Evolutionary conservation across 495 filamentous ascomycete genomes (phyloP), one percentile per base, ranked within the genome.

Genomic region (Parathielavia appendiculata): DNA sequence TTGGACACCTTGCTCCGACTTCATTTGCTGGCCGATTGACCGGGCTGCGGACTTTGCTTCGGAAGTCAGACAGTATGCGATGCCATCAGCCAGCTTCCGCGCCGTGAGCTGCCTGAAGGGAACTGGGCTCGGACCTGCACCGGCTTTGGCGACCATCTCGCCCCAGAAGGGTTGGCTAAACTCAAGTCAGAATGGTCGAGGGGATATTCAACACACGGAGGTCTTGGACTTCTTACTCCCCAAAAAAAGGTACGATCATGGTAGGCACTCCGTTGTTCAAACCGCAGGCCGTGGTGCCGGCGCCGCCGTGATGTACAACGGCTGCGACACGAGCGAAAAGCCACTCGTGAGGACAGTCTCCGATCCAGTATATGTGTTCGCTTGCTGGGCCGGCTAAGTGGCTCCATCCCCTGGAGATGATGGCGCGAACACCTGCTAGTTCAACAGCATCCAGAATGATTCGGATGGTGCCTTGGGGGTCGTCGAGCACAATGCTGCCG

Each of bases 401-500:
- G 36, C 87, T 85, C 89, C 89, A 92, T 14, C 89, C 88, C 63
- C 86, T 87, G 0, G 87, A 91, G 6, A 92, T 79, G 1, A 92
- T 71, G 9, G 87, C 89, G 19, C 89, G 78, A 19, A 86, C 81
- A 3, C 87, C 87, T 1, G 80, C 75, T 23, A 74, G 71, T 40
- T 78, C 68, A 4, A 91, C 77, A 1, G 86, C 88, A n/a, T 88
- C 82, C 36, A 90, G 84, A 3, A 92, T 75, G 32, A 72, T 73
- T 0, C 86, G 90, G 60, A 91, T n/a, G n/a, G 71, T 3, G 65
- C 76, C 56, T 84, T 73, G n/a, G 0, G 84, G 86, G 57, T 92
- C 81, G 54, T 90, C 86, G 0, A 90, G 83, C 0, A 91, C 87
- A 47, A 92, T 92, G 11, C 84, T 88, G 0, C 88, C 88, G 63